These are phyloP conservation scores for Rhizodiscina lignyota DNA, from an alignment of 495 filamentous ascomycete genomes.

Conservation along the genomic window DNA sequence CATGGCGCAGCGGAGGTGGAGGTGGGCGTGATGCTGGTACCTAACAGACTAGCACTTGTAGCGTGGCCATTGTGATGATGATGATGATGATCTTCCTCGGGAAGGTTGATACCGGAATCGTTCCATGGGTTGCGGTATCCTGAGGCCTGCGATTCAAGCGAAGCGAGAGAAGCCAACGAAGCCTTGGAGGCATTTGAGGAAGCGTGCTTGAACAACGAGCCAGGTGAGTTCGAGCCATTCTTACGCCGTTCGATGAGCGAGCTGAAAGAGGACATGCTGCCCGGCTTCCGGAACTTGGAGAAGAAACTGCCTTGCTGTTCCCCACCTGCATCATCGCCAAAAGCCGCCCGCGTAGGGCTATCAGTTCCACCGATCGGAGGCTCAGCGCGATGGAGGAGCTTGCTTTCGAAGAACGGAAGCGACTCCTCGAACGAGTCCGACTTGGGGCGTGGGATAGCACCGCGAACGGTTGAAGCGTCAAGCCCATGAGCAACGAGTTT, in stretches of 20 bases:
- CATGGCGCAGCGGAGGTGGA: too few species aligned
- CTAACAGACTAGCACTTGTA: conserved; percentile 9
- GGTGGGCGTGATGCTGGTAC: conserved; percentile 13
- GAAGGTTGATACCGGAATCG: conserved; percentile 82
- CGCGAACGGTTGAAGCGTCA: conserved; percentile 72
- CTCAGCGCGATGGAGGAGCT: conserved; percentile 81
- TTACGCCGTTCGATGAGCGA: conserved; percentile 83
- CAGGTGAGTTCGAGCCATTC: conserved; percentile 55
- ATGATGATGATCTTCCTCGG: conserved; percentile 59
- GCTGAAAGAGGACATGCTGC: conserved; percentile 81
- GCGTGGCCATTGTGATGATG: conserved; percentile 19
- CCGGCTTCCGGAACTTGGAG: conserved; percentile 77
- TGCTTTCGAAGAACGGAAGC: conserved; percentile 88
- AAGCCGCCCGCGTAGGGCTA: conserved; percentile 65
- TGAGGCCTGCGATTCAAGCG: conserved; percentile 80
- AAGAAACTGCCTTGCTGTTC: conserved; percentile 57
- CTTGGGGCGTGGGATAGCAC: conserved; percentile 86
- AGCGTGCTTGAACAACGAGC: conserved; percentile 79
- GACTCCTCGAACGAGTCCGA: conserved; percentile 97
- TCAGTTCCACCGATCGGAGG: conserved; percentile 56
- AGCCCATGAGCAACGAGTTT: conserved; percentile 71
- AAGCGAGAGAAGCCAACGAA: conserved; percentile 83
- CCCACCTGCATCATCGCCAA: conserved; percentile 51
- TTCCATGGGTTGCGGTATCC: conserved; percentile 96
- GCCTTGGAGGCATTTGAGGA: conserved; percentile 89